These are phyloP conservation scores for Plasmodium yoelii DNA, from an alignment of 169 alveolate species.

Conservation along the genomic window DNA sequence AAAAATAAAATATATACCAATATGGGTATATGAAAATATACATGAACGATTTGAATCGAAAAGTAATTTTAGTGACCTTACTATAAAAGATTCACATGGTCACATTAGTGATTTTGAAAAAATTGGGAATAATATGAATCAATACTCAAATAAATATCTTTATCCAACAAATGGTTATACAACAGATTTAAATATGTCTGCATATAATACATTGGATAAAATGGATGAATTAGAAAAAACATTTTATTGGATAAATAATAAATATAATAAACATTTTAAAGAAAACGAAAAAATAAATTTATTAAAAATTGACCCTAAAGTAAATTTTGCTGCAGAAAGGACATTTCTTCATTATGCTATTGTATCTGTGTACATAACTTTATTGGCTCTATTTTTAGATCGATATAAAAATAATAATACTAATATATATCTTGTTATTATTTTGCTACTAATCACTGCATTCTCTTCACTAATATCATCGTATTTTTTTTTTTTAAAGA, in stretches of 20 bases:
- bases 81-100: background rate
- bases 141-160: background rate
- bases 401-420: conserved; percentile 54
- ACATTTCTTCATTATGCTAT: conserved; percentile 84
- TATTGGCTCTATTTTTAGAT: conserved; percentile 76
- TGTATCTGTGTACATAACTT: conserved; percentile 79
- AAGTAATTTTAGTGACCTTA: conserved; percentile 30
- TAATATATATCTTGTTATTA: conserved; percentile 15
- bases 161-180: background rate
- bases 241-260: conserved; percentile 21
- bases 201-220: conserved; percentile 9
- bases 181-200: background rate
- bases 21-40: conserved; percentile 79
- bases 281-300: conserved; percentile 53
- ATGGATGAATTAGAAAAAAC: conserved; percentile 37
- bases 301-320: conserved; percentile 85
- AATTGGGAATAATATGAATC: background rate
- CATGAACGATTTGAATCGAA: conserved; percentile 39
- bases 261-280: conserved; percentile 26
- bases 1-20: conserved; percentile 77
- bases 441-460: conserved; percentile 23
- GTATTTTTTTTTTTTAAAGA: conserved; percentile 52
- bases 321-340: conserved; percentile 87
- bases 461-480: conserved; percentile 55
- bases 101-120: background rate